Base-by-base conservation (phyloP, 192 early-diverging fungal species). In the Coemansia sp. region DNA sequence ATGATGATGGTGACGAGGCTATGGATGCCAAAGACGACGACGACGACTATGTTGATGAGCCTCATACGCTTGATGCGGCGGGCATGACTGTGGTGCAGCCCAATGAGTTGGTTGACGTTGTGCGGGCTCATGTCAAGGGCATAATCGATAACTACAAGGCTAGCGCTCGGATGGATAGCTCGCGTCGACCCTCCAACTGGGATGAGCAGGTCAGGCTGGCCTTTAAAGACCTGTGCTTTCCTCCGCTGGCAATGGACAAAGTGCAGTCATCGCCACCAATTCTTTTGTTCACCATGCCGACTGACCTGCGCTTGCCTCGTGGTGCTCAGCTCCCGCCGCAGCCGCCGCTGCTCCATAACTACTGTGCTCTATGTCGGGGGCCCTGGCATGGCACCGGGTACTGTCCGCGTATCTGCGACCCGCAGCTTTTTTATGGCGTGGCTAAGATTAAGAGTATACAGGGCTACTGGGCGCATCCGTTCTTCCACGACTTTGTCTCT, bases 211-310 rank as follows among this genome's bases (percentile, higher is more conserved):
- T 70, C 3, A 4, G 6, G 6, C 1, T 16, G 10, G 49, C n/a
- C 23, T 64, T 63, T 19, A 28, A 13, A 1, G 38, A 38, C 0
- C 19, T 53, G 23, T 6, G 19, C n/a, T 16, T 16, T 23, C 33
- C 47, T 49, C 8, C 19, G 6, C 32, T 16, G 5, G 0, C 13
- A 8, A 1, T 19, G 19, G 4, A 23, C 37, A 6, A 26, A 0
- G 28, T 58, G 16, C 28, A 32, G 55, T 32, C 0, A 6, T 28
- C 17, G 4, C n/a, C 57, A 10, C 77, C 77, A 1, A 32, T 28
- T 13, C 44, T 79, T 60, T 74, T 70, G 13, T 79, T 74, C 44
- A 43, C 55, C 46, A 63, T 64, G 6, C 77, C 72, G 4, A 52
- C 63, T 10, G 74, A 79, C 32, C 30, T 79, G 44, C 68, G 72